Evolutionary conservation across 2,329 filamentous ascomycete species (phyloP).

Genomic region (Leptographium radiaticola): DNA sequence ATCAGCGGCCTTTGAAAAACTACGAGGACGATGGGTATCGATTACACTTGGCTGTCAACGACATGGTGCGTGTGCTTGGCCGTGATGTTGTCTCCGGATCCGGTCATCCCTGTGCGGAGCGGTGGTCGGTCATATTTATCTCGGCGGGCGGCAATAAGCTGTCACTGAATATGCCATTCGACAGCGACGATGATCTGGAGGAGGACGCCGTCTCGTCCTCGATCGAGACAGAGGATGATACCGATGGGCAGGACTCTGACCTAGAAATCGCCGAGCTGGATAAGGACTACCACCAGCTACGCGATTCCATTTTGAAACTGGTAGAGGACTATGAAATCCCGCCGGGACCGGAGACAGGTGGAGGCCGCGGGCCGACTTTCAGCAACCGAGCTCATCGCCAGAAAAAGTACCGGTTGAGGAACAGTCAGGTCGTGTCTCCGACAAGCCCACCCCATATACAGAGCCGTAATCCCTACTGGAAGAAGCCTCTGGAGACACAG

Average conservation of each 20-base stretch:
- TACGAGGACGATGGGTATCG: constrained; percentile 54
- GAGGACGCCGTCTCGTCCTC: constrained; percentile 49
- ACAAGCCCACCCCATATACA: constrained; percentile 12
- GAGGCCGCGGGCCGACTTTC: constrained; percentile 44
- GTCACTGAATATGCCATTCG: constrained; percentile 60
- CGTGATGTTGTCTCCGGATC: constrained; percentile 50
- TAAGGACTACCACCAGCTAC: constrained; percentile 68
- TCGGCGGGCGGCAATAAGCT: constrained; percentile 58
- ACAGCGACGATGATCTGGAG: constrained; percentile 49
- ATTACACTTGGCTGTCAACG: constrained; percentile 54
- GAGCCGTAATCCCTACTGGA: constrained; percentile 38
- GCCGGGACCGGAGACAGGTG: constrained; percentile 47
- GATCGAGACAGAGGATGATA: constrained; percentile 47
- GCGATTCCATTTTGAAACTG: constrained; percentile 67
- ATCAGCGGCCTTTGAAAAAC: constrained; percentile 31
- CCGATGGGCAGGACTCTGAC: constrained; percentile 42
- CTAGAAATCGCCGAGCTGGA: constrained; percentile 53
- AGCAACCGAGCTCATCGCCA: constrained; percentile 56
- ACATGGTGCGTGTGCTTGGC: constrained; percentile 56
- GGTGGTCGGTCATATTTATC: constrained; percentile 73
- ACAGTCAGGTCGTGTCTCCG: constrained; percentile 40
- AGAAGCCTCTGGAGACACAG: background rate
- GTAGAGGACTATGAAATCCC: constrained; percentile 75
- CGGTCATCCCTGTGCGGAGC: constrained; percentile 68
- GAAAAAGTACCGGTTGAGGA: constrained; percentile 48